phyloP scores from a whole-genome alignment of 495 filamentous ascomycete genomes.

The Lichina pygmaea region DNA sequence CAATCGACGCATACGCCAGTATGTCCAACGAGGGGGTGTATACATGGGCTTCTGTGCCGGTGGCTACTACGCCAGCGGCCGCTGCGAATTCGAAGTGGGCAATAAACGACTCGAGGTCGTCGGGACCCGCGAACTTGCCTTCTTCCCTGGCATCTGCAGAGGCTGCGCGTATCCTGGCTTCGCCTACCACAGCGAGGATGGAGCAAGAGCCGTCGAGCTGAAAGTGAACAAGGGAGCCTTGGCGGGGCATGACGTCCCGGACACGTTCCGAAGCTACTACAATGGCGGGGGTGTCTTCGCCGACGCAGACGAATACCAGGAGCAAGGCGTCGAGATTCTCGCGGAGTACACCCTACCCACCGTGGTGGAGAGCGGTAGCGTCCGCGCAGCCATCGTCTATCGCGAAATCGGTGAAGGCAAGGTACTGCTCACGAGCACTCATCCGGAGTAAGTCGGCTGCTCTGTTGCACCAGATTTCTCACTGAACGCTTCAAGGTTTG shows the following conservation, averaged over 20 bases:
- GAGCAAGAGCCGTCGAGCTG: slow-evolving; percentile 47
- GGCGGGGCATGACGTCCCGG: slow-evolving; percentile 22
- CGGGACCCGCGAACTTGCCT: slow-evolving; percentile 60
- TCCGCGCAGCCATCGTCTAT: slow-evolving; percentile 56
- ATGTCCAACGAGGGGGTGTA: slow-evolving; percentile 56
- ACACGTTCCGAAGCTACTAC: slow-evolving; percentile 54
- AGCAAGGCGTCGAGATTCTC: slow-evolving; percentile 48
- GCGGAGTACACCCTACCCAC: slow-evolving; percentile 54
- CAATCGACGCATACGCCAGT: slow-evolving; percentile 59
- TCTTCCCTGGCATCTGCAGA: slow-evolving; percentile 68
- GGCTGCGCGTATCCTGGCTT: slow-evolving; percentile 80
- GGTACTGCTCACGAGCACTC: slow-evolving; percentile 61
- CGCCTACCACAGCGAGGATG: slow-evolving; percentile 68
- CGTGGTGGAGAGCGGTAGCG: slow-evolving; percentile 49
- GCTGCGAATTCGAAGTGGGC: slow-evolving; percentile 80
- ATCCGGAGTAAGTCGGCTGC: slow-evolving; percentile 52
- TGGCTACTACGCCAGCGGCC: slow-evolving; percentile 60
- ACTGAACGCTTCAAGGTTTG: slow-evolving; percentile 31
- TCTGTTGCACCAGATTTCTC: not conserved
- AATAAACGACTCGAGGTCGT: slow-evolving; percentile 61
- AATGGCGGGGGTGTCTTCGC: slow-evolving; percentile 95
- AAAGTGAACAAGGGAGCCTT: slow-evolving; percentile 35
- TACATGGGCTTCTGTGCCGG: slow-evolving; percentile 90
- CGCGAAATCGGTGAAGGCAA: slow-evolving; percentile 67
- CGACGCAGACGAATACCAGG: slow-evolving; percentile 33